These are phyloP conservation scores for Globisporangium ultimum DNA, from an alignment of 352 stramenopile genomes.

Conservation along the genomic window DNA sequence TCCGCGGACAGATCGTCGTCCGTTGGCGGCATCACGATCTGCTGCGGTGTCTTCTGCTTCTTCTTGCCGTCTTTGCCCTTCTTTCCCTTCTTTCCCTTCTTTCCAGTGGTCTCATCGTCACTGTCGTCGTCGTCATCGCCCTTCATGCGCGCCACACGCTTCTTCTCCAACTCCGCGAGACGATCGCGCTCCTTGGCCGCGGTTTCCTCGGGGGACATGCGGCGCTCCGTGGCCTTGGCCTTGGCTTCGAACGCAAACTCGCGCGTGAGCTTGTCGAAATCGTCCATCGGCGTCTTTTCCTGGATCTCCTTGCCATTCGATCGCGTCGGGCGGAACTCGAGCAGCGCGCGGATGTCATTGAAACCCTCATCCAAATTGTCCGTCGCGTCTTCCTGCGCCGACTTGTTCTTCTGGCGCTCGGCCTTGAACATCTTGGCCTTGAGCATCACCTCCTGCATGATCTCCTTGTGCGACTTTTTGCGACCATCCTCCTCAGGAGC, in stretches of 20 bases:
- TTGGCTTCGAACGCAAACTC: conserved; percentile 91
- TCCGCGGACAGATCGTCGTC: conserved; percentile 91
- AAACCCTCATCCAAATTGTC: conserved; percentile 77
- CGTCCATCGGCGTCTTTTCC: conserved; percentile 75
- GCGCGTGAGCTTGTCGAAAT: conserved; percentile 81
- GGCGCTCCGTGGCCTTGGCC: conserved; percentile 91
- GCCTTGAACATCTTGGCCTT: conserved; percentile 90
- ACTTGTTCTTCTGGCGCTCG: conserved; percentile 86
- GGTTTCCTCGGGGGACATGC: conserved; percentile 93
- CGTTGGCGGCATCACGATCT: conserved; percentile 76
- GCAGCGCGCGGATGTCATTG: conserved; percentile 50
- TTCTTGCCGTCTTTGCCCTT: conserved; percentile 37
- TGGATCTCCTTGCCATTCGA: conserved; percentile 58
- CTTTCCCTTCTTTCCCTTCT: conserved; percentile 43
- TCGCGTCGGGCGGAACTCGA: conserved; percentile 74
- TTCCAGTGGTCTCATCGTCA: conserved; percentile 33
- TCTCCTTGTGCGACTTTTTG: conserved; percentile 86
- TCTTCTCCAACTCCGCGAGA: conserved; percentile 90
- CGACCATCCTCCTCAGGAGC: conserved; percentile 20
- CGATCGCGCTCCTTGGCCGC: conserved; percentile 91
- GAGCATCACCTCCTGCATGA: conserved; percentile 91
- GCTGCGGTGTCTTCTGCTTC: conserved; percentile 45
- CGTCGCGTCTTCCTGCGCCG: conserved; percentile 70
- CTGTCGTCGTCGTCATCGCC: conserved; percentile 77
- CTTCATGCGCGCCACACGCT: conserved; percentile 94